Percentiles rank a stretch among this genome's conserved stretches.
Evolutionary conservation across 1,139 yeast genomes (phyloP).

Genomic region (Debaryomyces nepalensis): DNA sequence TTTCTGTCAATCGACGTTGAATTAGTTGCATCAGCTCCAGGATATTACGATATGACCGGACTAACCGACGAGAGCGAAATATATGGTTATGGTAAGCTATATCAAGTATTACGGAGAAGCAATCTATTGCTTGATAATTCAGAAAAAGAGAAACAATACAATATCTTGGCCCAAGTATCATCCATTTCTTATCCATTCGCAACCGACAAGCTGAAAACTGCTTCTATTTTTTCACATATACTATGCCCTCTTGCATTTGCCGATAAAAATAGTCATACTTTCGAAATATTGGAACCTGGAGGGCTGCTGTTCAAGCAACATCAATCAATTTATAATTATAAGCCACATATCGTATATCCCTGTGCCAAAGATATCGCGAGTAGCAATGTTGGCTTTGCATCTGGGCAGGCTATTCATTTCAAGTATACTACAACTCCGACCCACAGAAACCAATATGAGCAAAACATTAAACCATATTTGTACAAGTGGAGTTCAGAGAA

Average conservation of each 20-base stretch:
- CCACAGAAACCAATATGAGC: conserved; percentile 33
- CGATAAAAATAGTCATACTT: conserved; percentile 13
- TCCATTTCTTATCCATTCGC: conserved; percentile 62
- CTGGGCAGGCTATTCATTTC: conserved; percentile 63
- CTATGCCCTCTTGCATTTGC: conserved; percentile 50
- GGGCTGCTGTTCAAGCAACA: conserved; percentile 28
- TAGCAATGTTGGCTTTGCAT: conserved; percentile 48
- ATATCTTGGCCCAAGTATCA: conserved; percentile 59
- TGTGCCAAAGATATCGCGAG: conserved; percentile 51
- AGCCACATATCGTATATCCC: conserved; percentile 59
- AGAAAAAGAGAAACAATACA: conserved; percentile 23
- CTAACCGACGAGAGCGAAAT: conserved; percentile 22
- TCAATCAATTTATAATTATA: conserved; percentile 33
- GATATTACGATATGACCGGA: conserved; percentile 28
- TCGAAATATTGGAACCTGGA: conserved; percentile 37
- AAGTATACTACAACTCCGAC: conserved; percentile 33
- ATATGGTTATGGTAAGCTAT: conserved; percentile 60
- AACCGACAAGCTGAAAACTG: conserved; percentile 29
- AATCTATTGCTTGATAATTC: conserved; percentile 31
- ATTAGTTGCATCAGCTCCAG: conserved; percentile 63
- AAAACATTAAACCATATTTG: conserved; percentile 41
- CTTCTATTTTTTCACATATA: conserved; percentile 60
- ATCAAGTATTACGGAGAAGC: conserved; percentile 42
- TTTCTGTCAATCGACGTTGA: conserved; percentile 55
- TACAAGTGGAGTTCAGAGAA: conserved; percentile 33